These are phyloP conservation scores for Quercus phellos DNA, from an alignment of 331 rosid species.

Conservation along the genomic window DNA sequence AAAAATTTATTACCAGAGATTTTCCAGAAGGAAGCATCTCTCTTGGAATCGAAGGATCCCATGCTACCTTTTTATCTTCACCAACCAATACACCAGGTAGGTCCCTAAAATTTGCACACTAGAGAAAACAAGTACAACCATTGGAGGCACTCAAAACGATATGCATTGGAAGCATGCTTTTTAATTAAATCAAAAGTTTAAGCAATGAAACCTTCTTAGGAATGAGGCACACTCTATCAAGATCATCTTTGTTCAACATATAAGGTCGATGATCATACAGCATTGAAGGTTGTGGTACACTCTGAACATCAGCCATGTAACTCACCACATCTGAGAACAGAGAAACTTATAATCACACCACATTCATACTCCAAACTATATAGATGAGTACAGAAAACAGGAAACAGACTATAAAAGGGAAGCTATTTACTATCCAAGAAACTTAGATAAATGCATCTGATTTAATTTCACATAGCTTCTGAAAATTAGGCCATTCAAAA, in stretches of 20 bases:
- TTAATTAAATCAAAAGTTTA: neutral
- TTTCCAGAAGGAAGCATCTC: conserved; percentile 41
- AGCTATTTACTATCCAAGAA: too few species aligned
- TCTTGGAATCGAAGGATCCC: conserved; percentile 33
- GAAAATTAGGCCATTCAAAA: too few species aligned
- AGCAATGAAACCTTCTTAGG: conserved; percentile 41
- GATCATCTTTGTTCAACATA: conserved; percentile 38
- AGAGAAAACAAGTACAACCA: neutral
- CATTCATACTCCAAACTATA: neutral
- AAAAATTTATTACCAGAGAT: conserved; percentile 42
- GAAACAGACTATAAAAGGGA: too few species aligned
- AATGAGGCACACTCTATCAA: conserved; percentile 36
- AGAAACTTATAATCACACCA: conserved; percentile 3
- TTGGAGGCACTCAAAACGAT: neutral
- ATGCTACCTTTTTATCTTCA: conserved; percentile 22
- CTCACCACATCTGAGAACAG: conserved; percentile 25
- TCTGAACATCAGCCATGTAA: neutral
- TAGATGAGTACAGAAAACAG: too few species aligned
- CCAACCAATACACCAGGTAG: conserved; percentile 37
- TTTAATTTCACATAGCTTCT: too few species aligned
- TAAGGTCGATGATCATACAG: conserved; percentile 48
- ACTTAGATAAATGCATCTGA: too few species aligned
- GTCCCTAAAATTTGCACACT: conserved; percentile 57
- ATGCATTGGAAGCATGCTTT: too few species aligned
- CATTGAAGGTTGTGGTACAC: neutral